phyloP scores from a whole-genome alignment of 768 basidiomycete genomes.

The Thelephora ganbajun region DNA sequence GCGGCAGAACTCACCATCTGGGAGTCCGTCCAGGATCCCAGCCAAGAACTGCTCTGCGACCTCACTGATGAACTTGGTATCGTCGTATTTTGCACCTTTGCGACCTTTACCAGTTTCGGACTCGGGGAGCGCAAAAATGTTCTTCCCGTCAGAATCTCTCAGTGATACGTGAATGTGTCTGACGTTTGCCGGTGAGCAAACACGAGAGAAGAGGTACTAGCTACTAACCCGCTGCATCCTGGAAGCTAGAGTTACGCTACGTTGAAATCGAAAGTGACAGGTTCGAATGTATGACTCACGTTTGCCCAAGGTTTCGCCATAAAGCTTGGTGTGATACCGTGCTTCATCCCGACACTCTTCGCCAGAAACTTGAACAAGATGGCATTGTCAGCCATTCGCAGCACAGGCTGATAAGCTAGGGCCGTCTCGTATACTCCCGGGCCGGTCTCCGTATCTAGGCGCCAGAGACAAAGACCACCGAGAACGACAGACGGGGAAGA shows the following conservation, averaged over 20 bases:
- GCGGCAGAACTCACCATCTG: constrained; percentile 51
- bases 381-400: constrained; percentile 84
- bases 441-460: constrained; percentile 80
- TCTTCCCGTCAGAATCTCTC: constrained; percentile 49
- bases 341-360: constrained; percentile 84
- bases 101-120: constrained; percentile 51
- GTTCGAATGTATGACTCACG: constrained; percentile 29
- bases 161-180: constrained; percentile 92
- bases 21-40: constrained; percentile 77
- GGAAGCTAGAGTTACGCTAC: constrained; percentile 47
- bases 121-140: constrained; percentile 65
- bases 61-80: constrained; percentile 75
- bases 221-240: constrained; percentile 78
- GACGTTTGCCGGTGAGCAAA: neutral
- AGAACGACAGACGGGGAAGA: neutral
- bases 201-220: neutral
- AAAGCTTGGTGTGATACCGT: constrained; percentile 86
- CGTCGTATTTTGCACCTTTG: constrained; percentile 55
- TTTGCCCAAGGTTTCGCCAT: constrained; percentile 98
- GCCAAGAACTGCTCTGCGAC: constrained; percentile 90
- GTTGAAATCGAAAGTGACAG: neutral
- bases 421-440: constrained; percentile 84
- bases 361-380: constrained; percentile 85
- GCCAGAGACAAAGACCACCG: neutral
- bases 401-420: constrained; percentile 66